A percentile compares a stretch with the other conserved stretches of the same genome.
These are phyloP conservation scores for Rhizophagus clarus DNA, from an alignment of 192 early-diverging fungal genomes.

Conservation along the genomic window DNA sequence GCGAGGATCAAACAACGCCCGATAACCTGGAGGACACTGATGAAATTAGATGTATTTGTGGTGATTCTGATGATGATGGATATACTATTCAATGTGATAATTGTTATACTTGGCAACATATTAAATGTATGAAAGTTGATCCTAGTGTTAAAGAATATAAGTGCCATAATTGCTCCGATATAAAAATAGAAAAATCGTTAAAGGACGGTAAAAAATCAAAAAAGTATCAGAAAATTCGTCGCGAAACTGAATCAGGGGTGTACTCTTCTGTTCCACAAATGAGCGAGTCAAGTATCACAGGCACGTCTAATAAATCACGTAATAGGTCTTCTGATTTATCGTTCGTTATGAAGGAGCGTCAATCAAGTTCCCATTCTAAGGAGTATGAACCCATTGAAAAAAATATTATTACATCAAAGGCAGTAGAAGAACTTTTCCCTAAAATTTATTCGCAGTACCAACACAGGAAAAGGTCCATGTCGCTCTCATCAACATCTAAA, in stretches of 20 bases:
- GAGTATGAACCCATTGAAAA: constrained; percentile 39
- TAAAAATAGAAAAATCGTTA: constrained; percentile 72
- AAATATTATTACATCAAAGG: constrained; percentile 46
- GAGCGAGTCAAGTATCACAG: constrained; percentile 36
- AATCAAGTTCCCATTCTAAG: not conserved
- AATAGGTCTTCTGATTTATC: constrained; percentile 31
- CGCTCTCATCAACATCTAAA: constrained; percentile 39
- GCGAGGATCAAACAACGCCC: not conserved
- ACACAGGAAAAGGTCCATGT: constrained; percentile 46
- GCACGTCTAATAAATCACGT: constrained; percentile 35
- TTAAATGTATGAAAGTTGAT: constrained; percentile 76
- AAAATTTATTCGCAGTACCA: constrained; percentile 41
- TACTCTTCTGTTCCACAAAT: constrained; percentile 7
- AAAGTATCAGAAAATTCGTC: constrained; percentile 41
- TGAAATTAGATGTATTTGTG: constrained; percentile 95
- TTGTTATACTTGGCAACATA: constrained; percentile 96
- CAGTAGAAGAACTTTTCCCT: constrained; percentile 44
- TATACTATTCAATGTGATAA: constrained; percentile 96
- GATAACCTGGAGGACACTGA: constrained; percentile 76
- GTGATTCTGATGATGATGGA: constrained; percentile 89
- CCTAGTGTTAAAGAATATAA: constrained; percentile 46
- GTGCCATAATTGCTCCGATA: constrained; percentile 89
- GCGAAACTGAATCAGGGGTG: constrained; percentile 2
- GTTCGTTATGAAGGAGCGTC: not conserved
- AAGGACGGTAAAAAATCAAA: constrained; percentile 54